These are phyloP conservation scores for Pythium periplocum DNA, from an alignment of 352 stramenopile species.

Conservation along the genomic window DNA sequence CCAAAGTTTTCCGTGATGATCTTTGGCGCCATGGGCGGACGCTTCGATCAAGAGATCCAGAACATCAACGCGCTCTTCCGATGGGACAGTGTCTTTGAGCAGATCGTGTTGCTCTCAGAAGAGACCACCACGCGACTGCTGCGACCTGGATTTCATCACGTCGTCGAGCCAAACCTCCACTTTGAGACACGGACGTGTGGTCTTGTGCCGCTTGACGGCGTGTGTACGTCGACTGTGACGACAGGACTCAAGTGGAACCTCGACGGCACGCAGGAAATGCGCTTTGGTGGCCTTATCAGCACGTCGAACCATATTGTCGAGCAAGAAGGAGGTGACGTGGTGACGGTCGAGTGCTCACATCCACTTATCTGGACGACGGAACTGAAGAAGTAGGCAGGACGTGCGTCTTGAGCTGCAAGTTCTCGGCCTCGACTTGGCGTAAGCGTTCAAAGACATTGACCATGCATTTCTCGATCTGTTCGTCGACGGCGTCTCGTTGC, in stretches of 20 bases:
- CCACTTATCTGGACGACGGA: slow-evolving; percentile 88
- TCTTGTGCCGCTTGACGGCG: slow-evolving; percentile 87
- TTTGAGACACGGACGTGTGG: slow-evolving; percentile 93
- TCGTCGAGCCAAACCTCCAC: slow-evolving; percentile 77
- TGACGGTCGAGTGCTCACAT: slow-evolving; percentile 67
- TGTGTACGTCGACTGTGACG: slow-evolving; percentile 78
- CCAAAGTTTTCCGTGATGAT: slow-evolving; percentile 71
- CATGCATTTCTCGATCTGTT: slow-evolving; percentile 52
- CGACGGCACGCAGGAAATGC: slow-evolving; percentile 39
- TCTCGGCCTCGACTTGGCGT: slow-evolving; percentile 42
- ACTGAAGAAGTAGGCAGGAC: slow-evolving; percentile 40
- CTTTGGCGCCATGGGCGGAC: slow-evolving; percentile 93
- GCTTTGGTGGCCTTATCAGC: slow-evolving; percentile 79
- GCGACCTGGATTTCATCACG: slow-evolving; percentile 40
- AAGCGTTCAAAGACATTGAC: slow-evolving; percentile 49
- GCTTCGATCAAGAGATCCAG: slow-evolving; percentile 98
- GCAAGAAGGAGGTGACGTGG: slow-evolving; percentile 20
- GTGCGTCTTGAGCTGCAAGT: slow-evolving; percentile 27
- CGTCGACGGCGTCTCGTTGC: slow-evolving; percentile 43
- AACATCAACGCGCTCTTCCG: slow-evolving; percentile 91
- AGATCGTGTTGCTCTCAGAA: slow-evolving; percentile 86
- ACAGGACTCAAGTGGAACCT: slow-evolving; percentile 90
- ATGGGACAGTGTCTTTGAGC: slow-evolving; percentile 77
- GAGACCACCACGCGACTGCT: slow-evolving; percentile 88
- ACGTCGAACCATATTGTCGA: slow-evolving; percentile 75